Percentiles rank a stretch among this genome's conserved stretches.
Evolutionary conservation across 805 yeast species (phyloP).

Genomic region (Candida palmyrensis): DNA sequence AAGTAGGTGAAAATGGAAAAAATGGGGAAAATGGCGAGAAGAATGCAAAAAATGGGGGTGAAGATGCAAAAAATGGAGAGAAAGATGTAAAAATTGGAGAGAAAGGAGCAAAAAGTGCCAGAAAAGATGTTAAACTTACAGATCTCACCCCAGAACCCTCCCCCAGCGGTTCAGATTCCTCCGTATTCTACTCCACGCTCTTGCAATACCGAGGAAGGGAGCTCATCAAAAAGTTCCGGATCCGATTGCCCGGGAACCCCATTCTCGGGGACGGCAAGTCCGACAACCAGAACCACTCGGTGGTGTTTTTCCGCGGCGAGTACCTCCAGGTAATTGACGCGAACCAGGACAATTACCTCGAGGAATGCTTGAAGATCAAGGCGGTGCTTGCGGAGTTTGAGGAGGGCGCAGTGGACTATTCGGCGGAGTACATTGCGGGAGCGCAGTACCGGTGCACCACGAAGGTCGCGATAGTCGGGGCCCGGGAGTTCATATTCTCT

Average conservation of each 20-base stretch:
- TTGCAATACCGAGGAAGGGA: slow-evolving; percentile 32
- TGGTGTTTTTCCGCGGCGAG: slow-evolving; percentile 88
- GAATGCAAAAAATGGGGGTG: no score
- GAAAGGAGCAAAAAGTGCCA: no score
- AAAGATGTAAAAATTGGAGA: no score
- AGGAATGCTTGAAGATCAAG: slow-evolving; percentile 88
- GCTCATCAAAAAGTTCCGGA: slow-evolving; percentile 38
- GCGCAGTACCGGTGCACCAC: slow-evolving; percentile 30
- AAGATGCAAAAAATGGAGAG: no score
- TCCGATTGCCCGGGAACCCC: slow-evolving; percentile 89
- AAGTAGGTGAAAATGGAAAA: slow-evolving; percentile 38
- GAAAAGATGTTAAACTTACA: no score
- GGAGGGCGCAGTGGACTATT: slow-evolving; percentile 54
- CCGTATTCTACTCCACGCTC: no score
- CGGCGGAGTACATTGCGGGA: slow-evolving; percentile 57
- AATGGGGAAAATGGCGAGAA: slow-evolving; percentile 43
- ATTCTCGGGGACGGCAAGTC: slow-evolving; percentile 95
- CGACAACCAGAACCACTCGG: slow-evolving; percentile 87
- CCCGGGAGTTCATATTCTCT: slow-evolving; percentile 90
- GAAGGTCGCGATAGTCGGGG: slow-evolving; percentile 92
- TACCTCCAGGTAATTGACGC: slow-evolving; percentile 94
- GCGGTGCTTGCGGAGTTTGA: slow-evolving; percentile 89
- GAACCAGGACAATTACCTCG: slow-evolving; percentile 91
- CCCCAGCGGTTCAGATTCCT: no score
- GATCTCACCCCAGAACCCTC: no score